phyloP scores from a whole-genome alignment of 2,329 filamentous ascomycete genomes.

The Trichophyton benhamiae region DNA sequence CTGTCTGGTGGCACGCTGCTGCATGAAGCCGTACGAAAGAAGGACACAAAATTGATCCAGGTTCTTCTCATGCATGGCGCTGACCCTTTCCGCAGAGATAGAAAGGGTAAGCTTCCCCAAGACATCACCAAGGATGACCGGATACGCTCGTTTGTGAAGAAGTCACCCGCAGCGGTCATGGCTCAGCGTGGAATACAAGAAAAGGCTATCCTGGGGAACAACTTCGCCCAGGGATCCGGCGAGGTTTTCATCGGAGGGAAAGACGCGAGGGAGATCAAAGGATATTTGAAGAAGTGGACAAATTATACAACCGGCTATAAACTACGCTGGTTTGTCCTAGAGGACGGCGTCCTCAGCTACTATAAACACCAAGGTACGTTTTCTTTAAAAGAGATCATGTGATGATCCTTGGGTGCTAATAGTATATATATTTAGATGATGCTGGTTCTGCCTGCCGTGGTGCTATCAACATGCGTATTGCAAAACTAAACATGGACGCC shows the following conservation, averaged over 20 bases:
- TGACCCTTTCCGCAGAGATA: slow-evolving; percentile 88
- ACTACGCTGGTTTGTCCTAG: slow-evolving; percentile 90
- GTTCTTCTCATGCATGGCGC: slow-evolving; percentile 84
- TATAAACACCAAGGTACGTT: slow-evolving; percentile 77
- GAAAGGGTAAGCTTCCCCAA: slow-evolving; percentile 88
- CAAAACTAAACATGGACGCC: slow-evolving; percentile 84
- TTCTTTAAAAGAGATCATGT: background rate
- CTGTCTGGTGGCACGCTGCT: slow-evolving; percentile 82
- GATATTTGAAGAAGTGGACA: slow-evolving; percentile 98
- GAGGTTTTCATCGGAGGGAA: slow-evolving; percentile 55
- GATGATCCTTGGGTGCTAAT: background rate
- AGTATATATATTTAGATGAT: slow-evolving; percentile 49
- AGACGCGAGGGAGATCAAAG: slow-evolving; percentile 93
- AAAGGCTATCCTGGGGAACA: slow-evolving; percentile 82
- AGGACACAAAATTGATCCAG: slow-evolving; percentile 77
- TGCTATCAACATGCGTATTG: slow-evolving; percentile 98
- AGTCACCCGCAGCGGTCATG: slow-evolving; percentile 83
- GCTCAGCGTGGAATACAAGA: slow-evolving; percentile 94
- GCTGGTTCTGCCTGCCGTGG: slow-evolving; percentile 90
- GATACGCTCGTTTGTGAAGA: slow-evolving; percentile 79
- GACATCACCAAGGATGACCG: slow-evolving; percentile 92
- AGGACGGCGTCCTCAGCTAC: slow-evolving; percentile 94
- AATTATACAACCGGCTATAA: slow-evolving; percentile 98
- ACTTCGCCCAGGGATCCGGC: slow-evolving; percentile 39
- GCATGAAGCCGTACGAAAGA: slow-evolving; percentile 83